Conservation (phyloP, 2,329 filamentous ascomycete species). For the Diplodia mutila region DNA sequence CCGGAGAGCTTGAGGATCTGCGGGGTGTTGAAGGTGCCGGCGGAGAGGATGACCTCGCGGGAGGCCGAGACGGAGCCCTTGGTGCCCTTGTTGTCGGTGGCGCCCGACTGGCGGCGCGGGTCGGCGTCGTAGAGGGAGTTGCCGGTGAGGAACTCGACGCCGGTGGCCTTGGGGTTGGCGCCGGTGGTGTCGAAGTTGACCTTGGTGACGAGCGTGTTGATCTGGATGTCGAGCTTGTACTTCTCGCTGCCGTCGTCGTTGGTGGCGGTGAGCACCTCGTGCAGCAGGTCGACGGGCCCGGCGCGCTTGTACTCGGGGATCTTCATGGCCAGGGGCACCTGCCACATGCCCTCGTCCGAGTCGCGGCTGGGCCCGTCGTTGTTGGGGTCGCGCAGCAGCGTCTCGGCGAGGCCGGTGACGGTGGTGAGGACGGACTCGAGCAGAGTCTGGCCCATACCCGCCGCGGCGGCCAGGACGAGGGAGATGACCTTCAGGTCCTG, state of each 20-base stretch:
- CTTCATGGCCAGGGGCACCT: slow-evolving; percentile 57
- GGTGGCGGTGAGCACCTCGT: slow-evolving; percentile 48
- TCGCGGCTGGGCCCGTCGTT: slow-evolving; percentile 41
- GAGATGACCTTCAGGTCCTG: slow-evolving; percentile 59
- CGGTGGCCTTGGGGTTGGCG: slow-evolving; percentile 37
- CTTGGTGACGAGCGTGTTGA: slow-evolving; percentile 68
- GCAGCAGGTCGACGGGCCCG: slow-evolving; percentile 60
- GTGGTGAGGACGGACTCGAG: slow-evolving; percentile 35
- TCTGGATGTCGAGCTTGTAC: slow-evolving; percentile 61
- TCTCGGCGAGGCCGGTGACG: slow-evolving; percentile 47
- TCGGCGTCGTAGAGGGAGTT: slow-evolving; percentile 45
- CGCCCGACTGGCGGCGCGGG: slow-evolving; percentile 34
- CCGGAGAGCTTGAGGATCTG: slow-evolving; percentile 68
- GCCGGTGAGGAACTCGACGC: slow-evolving; percentile 50
- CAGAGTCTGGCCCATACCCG: slow-evolving; percentile 53
- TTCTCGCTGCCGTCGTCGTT: slow-evolving; percentile 42
- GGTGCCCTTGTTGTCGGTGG: slow-evolving; percentile 37
- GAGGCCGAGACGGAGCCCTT: slow-evolving; percentile 48
- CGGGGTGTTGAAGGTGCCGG: slow-evolving; percentile 64
- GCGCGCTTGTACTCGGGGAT: slow-evolving; percentile 48
- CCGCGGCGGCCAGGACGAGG: slow-evolving; percentile 55
- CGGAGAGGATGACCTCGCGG: slow-evolving; percentile 53
- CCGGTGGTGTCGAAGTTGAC: slow-evolving; percentile 64
- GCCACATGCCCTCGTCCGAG: slow-evolving; percentile 54
- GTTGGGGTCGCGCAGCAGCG: slow-evolving; percentile 58